phyloP scores from a whole-genome alignment of 202 grass and related monocot species.

The Miscanthus sacchariflorus region DNA sequence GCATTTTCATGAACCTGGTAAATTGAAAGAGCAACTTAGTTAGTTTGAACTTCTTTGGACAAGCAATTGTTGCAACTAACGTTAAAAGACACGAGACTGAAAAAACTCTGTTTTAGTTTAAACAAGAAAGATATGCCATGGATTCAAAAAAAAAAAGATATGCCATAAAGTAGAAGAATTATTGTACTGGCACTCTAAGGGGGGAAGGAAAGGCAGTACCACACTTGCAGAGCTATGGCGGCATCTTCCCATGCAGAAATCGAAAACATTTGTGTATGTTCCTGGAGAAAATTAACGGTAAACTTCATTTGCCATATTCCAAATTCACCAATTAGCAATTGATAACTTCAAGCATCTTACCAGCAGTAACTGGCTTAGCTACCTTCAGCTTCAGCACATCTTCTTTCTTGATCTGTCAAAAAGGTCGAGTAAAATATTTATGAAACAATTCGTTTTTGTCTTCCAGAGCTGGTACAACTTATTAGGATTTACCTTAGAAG shows the following conservation, averaged over 20 bases:
- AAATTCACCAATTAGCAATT: slow-evolving; percentile 17
- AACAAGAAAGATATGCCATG: neutral
- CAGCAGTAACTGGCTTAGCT: slow-evolving; percentile 87
- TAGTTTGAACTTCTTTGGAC: slow-evolving; percentile 6
- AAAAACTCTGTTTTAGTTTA: slow-evolving; percentile 18
- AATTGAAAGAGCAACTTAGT: slow-evolving; percentile 43
- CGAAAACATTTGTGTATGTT: slow-evolving; percentile 69
- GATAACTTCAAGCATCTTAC: slow-evolving; percentile 54
- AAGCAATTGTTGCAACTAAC: slow-evolving; percentile 16
- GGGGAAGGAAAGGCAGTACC: slow-evolving; percentile 42
- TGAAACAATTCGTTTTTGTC: slow-evolving; percentile 13
- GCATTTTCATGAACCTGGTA: slow-evolving; percentile 96
- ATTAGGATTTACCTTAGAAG: slow-evolving; percentile 68
- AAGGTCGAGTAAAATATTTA: slow-evolving; percentile 15
- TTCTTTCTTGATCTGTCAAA: slow-evolving; percentile 65
- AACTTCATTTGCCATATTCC: slow-evolving; percentile 24
- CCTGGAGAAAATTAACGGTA: slow-evolving; percentile 58
- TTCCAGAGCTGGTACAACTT: slow-evolving; percentile 21
- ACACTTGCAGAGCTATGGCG: slow-evolving; percentile 89
- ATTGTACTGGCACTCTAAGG: slow-evolving; percentile 4
- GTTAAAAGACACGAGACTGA: neutral
- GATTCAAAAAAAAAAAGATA: too few relatives aligned
- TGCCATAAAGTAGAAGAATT: slow-evolving; percentile 21
- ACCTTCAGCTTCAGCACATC: slow-evolving; percentile 75
- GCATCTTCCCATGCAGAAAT: slow-evolving; percentile 91